Evolutionary conservation across 495 filamentous ascomycete species (phyloP).

Genomic region (Penicillium coprophilum): DNA sequence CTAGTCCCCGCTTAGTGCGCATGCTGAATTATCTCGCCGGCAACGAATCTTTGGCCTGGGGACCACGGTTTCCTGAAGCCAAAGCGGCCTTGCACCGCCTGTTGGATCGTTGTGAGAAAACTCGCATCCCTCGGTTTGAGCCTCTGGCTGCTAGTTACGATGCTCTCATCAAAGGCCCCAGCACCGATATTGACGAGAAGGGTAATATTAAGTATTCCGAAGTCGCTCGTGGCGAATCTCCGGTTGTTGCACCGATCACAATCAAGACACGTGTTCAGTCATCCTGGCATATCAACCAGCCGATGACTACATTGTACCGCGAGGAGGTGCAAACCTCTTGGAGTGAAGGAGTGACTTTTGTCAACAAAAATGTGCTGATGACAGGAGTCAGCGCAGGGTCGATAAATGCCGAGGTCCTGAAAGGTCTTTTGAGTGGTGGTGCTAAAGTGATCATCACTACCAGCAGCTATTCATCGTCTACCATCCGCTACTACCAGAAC

Average conservation of each 20-base stretch:
- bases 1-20: neutral
- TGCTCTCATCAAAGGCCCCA: conserved; percentile 9
- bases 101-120: neutral
- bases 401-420: conserved; percentile 93
- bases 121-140: conserved; percentile 2
- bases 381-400: conserved; percentile 97
- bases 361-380: conserved; percentile 86
- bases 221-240: conserved; percentile 1
- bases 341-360: neutral
- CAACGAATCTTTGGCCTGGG: no score
- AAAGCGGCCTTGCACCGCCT: neutral
- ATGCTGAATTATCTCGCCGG: conserved; percentile 2
- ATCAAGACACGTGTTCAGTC: neutral
- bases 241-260: conserved; percentile 1
- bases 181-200: conserved; percentile 2
- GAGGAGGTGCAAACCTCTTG: no score
- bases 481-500: conserved; percentile 63
- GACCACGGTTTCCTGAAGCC: no score
- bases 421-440: conserved; percentile 92
- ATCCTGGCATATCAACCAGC: no score
- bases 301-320: no score
- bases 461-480: conserved; percentile 89
- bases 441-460: conserved; percentile 95
- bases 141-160: conserved; percentile 4
- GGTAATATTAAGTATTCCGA: conserved; percentile 6